Base-by-base conservation (phyloP, 1,139 yeast species). In the Yamadazyma jaroonii region DNA sequence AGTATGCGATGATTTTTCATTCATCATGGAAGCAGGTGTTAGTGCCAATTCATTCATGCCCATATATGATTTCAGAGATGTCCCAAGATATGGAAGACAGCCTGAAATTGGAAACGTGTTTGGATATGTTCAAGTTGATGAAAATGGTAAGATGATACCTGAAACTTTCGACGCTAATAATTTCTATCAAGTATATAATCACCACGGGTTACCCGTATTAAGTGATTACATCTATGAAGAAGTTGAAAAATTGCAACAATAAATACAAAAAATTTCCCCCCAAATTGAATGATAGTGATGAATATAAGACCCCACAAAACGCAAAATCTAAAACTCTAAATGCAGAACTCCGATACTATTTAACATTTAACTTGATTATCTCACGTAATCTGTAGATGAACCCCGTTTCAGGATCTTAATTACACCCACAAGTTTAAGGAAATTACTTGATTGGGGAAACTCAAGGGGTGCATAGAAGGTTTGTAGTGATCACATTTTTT, bases 91-190 rank as follows among this genome's bases (percentile, higher is more conserved):
- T 46, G 86, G 86, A 9, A 69, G 94, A 40, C 73, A 78, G 14
- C 89, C 94, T 0, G 85, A 81, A 17, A 77, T 84, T 4, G 88
- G 82, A 44, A 84, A 83, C 50, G 79, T 80, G 1, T 66, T 81
- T 41, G 95, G 95, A 1, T 84, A 82, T 50, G 80, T 85, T 6
- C 72, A 72, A 46, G 82, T 86, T 4, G 75, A 76, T 46, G 59
- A 52, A 0, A 57, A 65, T n/a, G 84, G 84, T 0, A 64, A 67
- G 37, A 81, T 85, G 44, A 60, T 78, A 2, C 67, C 67, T 1
- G 72, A 62, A 2, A 64, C 79, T n/a, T 86, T 79, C 48, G 79
- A 84, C 52, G 53, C 64, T 3, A 86, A 85, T 53, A 52, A 57
- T 21, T 66, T 81, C 71, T 86, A 86, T 57, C 62, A 85, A 9